phyloP scores from a whole-genome alignment of 306 rosid species.

The Medicago truncatula region MtrunA17r5.0-ANR NC_053044.1:56788001-56788500 shows the following conservation, averaged over 20 bases:
- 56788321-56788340: not conserved
- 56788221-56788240: not conserved
- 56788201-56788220: not conserved
- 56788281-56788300: not conserved
- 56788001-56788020: constrained; percentile 29
- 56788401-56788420: not conserved
- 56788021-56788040: not conserved
- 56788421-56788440: not conserved
- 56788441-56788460: not conserved
- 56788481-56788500: too few species aligned
- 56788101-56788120: constrained; percentile 64
- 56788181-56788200: not conserved
- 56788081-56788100: constrained; percentile 87
- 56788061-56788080: constrained; percentile 62
- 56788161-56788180: constrained; percentile 36
- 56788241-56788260: constrained; percentile 1
- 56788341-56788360: not conserved
- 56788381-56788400: not conserved
- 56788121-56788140: too few species aligned
- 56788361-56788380: not conserved
- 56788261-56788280: not conserved
- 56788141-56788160: constrained; percentile 26
- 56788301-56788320: not conserved
- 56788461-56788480: too few species aligned
- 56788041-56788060: constrained; percentile 16